These are phyloP conservation scores for Aureobasidium pullulans DNA, from an alignment of 2,329 filamentous ascomycete genomes.

Conservation along the genomic window DNA sequence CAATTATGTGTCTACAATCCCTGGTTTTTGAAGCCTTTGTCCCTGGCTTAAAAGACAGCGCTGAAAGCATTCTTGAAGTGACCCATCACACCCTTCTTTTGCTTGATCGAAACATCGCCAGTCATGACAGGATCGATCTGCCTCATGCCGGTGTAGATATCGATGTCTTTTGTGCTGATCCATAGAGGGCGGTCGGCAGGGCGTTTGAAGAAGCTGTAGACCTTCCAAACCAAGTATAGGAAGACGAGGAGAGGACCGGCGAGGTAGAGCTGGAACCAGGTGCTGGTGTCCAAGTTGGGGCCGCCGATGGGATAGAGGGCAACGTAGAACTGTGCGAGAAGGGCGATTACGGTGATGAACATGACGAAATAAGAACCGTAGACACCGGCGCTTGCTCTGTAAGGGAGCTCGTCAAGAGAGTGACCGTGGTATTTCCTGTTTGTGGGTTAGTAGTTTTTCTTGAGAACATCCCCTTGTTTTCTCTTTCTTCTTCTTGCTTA, in stretches of 20 bases:
- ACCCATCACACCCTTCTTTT: background rate
- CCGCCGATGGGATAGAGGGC: slow-evolving; percentile 13
- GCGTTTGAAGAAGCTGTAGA: slow-evolving; percentile 14
- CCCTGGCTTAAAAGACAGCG: background rate
- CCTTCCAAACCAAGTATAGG: slow-evolving; percentile 20
- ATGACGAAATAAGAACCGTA: slow-evolving; percentile 56
- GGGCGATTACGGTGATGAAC: slow-evolving; percentile 43
- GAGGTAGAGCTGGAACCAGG: slow-evolving; percentile 20
- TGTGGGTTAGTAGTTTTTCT: background rate
- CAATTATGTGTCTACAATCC: too few relatives aligned
- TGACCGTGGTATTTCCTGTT: slow-evolving; percentile 44
- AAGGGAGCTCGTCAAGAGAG: slow-evolving; percentile 54
- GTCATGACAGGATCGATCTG: background rate
- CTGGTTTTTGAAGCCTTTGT: too few relatives aligned
- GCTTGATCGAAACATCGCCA: background rate
- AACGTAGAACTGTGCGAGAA: slow-evolving; percentile 38
- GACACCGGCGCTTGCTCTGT: slow-evolving; percentile 50
- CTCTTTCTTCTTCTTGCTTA: slow-evolving; percentile 23
- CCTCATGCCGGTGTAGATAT: slow-evolving; percentile 18
- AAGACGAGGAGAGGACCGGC: slow-evolving; percentile 19
- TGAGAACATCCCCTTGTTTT: slow-evolving; percentile 20
- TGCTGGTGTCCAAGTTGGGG: slow-evolving; percentile 5
- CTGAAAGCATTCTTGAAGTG: background rate
- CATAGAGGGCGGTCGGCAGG: slow-evolving; percentile 12
- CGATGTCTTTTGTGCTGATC: slow-evolving; percentile 18